Percentiles rank a stretch among this genome's conserved stretches.
phyloP scores from a whole-genome alignment of 2,329 filamentous ascomycete genomes.

The Colletotrichum falcatum region DNA sequence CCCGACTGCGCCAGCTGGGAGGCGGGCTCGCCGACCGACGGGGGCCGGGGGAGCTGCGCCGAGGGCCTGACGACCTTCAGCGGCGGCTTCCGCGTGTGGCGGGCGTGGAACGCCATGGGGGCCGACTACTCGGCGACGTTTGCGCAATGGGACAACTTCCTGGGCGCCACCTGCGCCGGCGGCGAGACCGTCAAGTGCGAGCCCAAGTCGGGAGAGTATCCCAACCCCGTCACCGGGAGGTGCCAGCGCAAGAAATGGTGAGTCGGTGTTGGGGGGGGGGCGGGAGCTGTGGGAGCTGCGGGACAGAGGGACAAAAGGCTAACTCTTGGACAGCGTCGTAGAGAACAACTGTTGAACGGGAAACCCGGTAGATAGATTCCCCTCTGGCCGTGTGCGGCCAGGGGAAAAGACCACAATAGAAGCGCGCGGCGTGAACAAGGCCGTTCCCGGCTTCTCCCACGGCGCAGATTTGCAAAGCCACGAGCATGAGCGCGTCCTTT shows the following conservation, averaged over 20 bases:
- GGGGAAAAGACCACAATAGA: too few relatives aligned
- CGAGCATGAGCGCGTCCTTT: too few relatives aligned
- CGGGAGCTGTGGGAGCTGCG: too few relatives aligned
- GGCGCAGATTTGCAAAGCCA: too few relatives aligned
- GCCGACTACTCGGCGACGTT: constrained; percentile 19
- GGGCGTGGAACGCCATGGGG: constrained; percentile 17
- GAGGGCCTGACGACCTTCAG: neutral
- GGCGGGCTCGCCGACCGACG: neutral
- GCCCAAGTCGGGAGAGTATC: constrained; percentile 22
- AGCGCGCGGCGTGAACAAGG: too few relatives aligned
- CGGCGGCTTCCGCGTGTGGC: constrained; percentile 20
- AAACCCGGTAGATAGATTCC: too few relatives aligned
- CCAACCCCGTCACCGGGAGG: constrained; percentile 12
- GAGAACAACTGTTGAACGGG: neutral
- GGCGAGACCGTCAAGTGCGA: constrained; percentile 13
- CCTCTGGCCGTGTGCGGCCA: too few relatives aligned
- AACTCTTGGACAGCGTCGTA: neutral
- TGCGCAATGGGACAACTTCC: constrained; percentile 22
- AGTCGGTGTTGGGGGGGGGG: neutral
- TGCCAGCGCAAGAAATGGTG: constrained; percentile 18
- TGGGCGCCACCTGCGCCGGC: constrained; percentile 16
- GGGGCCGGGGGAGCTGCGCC: constrained; percentile 6
- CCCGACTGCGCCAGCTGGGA: constrained; percentile 30
- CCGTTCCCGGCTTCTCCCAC: too few relatives aligned
- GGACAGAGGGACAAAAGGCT: neutral